Percentiles rank a stretch among this genome's conserved stretches.
phyloP scores from a whole-genome alignment of 257 asterid genomes.

The Ehretia macrophylla region DNA sequence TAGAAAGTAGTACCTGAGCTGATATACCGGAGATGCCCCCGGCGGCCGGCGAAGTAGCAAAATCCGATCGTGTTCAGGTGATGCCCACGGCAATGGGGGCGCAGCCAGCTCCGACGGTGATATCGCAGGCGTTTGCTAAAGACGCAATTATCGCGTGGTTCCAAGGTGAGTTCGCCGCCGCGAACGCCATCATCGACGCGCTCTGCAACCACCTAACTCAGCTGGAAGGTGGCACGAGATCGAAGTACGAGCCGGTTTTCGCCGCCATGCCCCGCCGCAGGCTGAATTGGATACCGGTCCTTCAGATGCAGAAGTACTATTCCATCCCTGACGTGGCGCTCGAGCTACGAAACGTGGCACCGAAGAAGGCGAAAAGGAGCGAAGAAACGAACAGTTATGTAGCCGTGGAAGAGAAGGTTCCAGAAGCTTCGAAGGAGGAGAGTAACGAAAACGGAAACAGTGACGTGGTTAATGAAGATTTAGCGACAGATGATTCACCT shows the following conservation, averaged over 20 bases:
- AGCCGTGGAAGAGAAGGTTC: slow-evolving; percentile 25
- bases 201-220: slow-evolving; percentile 73
- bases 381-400: slow-evolving; percentile 11
- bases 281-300: slow-evolving; percentile 92
- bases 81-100: slow-evolving; percentile 33
- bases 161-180: slow-evolving; percentile 94
- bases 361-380: slow-evolving; percentile 20
- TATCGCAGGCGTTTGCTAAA: slow-evolving; percentile 60
- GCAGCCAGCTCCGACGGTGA: slow-evolving; percentile 47
- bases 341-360: slow-evolving; percentile 64
- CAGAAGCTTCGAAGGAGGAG: slow-evolving; percentile 26
- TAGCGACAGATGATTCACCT: slow-evolving; percentile 36
- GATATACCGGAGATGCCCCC: slow-evolving; percentile 61
- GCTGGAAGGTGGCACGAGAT: slow-evolving; percentile 47
- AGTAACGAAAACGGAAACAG: slow-evolving; percentile 40
- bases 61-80: slow-evolving; percentile 44
- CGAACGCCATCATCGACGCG: slow-evolving; percentile 90
- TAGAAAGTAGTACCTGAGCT: neutral
- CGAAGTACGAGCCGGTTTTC: slow-evolving; percentile 63
- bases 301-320: slow-evolving; percentile 88
- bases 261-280: slow-evolving; percentile 79
- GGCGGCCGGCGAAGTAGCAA: slow-evolving; percentile 56
- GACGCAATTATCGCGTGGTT: slow-evolving; percentile 92
- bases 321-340: slow-evolving; percentile 67
- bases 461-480: slow-evolving; percentile 55